Base-by-base conservation (phyloP, 176 grass and related monocot species). In the Oryza punctata region DNA sequence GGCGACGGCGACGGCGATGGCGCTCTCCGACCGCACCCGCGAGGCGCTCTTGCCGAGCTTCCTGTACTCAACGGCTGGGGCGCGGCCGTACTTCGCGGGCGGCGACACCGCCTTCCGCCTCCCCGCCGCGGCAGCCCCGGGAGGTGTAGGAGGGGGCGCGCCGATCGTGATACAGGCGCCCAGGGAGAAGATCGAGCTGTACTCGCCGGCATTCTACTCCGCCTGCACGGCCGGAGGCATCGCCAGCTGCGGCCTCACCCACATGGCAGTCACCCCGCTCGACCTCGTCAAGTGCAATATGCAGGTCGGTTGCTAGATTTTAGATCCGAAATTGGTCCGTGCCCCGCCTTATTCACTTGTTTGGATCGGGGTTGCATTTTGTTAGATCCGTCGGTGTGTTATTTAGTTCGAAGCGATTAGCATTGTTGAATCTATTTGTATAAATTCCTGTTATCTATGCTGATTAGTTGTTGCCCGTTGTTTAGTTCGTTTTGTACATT, bases 241-340 rank as follows among this genome's bases (percentile, higher is more conserved):
- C 24, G 93, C 91, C 65, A 91, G 91, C 82, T 99, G 91, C 65
- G 93, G 97, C 7, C 93, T 94, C 85, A 99, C 97, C 86, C 97
- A 99, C 81, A 99, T 38, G 93, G 76, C 91, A 75, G 89, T 96
- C 91, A 99, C 97, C 3, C 97, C 89, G 46, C 91, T 99, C 81
- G 97, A 99, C 84, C 86, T 99, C 38, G 91, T 99, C 26, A 99
- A 99, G 89, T 99, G 97, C 23, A 96, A 99, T 26, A 94, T 99
- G 96, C 93, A 99, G 83, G 96, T 99, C 86, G 70, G 89, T 94
- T 57, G 83, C 18, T 67, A 89, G 89, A 85, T 91, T 57, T 21
- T 54, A 12, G 82, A 76, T 76, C 44, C 25, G 3, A 6, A 16
- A 3, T 43, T 44, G 3, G 1, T 18, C 27, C 15, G 4, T 72